Conservation (phyloP, 345 rosid genomes). For the Jatropha curcas region DNA sequence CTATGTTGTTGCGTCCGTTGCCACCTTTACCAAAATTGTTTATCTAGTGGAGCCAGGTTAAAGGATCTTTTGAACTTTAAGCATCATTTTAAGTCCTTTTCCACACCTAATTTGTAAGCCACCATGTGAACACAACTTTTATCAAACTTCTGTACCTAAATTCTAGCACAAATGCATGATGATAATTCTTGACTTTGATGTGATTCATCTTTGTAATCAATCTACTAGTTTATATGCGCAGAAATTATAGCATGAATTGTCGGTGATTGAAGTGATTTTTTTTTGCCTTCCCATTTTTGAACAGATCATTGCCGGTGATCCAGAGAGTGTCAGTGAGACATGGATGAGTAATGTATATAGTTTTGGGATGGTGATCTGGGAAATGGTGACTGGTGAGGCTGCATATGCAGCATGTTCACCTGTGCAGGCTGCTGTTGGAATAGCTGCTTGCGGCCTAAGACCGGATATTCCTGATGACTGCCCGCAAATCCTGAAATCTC, state of each 20-base stretch:
- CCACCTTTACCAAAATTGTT: constrained; percentile 27
- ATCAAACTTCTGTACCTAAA: neutral
- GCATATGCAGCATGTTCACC: constrained; percentile 90
- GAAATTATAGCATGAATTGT: neutral
- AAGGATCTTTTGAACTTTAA: constrained; percentile 25
- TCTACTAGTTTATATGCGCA: neutral
- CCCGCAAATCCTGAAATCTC: constrained; percentile 62
- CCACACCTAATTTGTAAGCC: constrained; percentile 28
- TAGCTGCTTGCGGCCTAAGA: constrained; percentile 92
- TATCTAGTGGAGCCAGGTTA: constrained; percentile 40
- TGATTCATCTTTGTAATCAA: neutral
- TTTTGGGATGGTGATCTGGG: constrained; percentile 97
- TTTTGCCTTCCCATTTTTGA: constrained; percentile 22
- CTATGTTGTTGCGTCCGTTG: constrained; percentile 13
- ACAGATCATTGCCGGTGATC: constrained; percentile 96
- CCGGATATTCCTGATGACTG: constrained; percentile 96
- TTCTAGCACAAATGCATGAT: neutral
- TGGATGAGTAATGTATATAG: constrained; percentile 97
- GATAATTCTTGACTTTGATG: neutral
- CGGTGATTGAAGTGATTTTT: neutral
- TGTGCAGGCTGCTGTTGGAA: constrained; percentile 94
- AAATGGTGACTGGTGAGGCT: constrained; percentile 89
- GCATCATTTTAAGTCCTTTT: constrained; percentile 23
- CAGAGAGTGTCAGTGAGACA: constrained; percentile 83
- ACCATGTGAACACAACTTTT: constrained; percentile 13